A percentile compares a stretch with the other conserved stretches of the same genome.
Conservation (phyloP, 208 protist species). For the Leishmania martiniquensis region DNA sequence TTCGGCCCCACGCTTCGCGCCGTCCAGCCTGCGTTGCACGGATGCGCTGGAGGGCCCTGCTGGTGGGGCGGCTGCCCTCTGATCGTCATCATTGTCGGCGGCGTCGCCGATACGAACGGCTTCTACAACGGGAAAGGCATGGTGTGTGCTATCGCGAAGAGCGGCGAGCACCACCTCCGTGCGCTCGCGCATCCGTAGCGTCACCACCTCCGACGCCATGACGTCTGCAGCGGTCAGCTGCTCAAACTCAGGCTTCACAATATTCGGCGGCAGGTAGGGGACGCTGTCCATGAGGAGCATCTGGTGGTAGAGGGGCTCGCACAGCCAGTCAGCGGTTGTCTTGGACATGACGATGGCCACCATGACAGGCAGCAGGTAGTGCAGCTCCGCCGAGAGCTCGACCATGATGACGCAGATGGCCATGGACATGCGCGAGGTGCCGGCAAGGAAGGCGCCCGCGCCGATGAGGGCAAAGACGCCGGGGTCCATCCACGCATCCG, state of each 20-base stretch:
- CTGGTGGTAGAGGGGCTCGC: slow-evolving; percentile 92
- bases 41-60: too few species aligned
- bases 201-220: slow-evolving; percentile 89
- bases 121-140: slow-evolving; percentile 93
- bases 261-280: slow-evolving; percentile 81
- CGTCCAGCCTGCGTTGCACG: not conserved
- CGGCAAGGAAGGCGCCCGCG: slow-evolving; percentile 90
- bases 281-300: slow-evolving; percentile 91
- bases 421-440: slow-evolving; percentile 93
- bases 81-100: not conserved
- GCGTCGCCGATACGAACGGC: slow-evolving; percentile 13
- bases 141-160: slow-evolving; percentile 77
- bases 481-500: slow-evolving; percentile 86
- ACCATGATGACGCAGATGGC: slow-evolving; percentile 96
- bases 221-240: slow-evolving; percentile 88
- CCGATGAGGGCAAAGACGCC: slow-evolving; percentile 94
- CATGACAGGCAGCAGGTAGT: slow-evolving; percentile 95
- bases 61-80: not conserved
- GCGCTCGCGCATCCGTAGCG: slow-evolving; percentile 58
- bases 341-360: slow-evolving; percentile 93
- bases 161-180: slow-evolving; percentile 74
- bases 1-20: not conserved
- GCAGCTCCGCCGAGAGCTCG: slow-evolving; percentile 93
- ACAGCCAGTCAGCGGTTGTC: slow-evolving; percentile 86
- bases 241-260: slow-evolving; percentile 80